phyloP scores from a whole-genome alignment of 495 filamentous ascomycete genomes.

The Antarctomyces pellizariae region DNA sequence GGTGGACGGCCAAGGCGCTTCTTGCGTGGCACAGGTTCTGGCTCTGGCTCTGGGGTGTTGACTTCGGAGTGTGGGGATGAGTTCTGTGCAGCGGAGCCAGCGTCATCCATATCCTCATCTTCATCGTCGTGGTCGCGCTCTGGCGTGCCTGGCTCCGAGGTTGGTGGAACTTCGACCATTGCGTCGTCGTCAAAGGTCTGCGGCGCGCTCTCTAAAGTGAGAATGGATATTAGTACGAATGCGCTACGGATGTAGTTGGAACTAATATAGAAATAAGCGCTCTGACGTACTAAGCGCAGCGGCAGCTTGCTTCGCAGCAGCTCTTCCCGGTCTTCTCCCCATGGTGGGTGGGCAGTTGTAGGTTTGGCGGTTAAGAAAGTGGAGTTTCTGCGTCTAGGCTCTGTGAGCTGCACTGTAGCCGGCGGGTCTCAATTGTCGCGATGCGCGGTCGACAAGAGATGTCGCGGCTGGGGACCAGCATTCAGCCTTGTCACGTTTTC shows the following conservation, averaged over 20 bases:
- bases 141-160: constrained; percentile 7
- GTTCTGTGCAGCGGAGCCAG: constrained; percentile 16
- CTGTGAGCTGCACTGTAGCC: too few relatives aligned
- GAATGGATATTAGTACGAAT: constrained; percentile 6
- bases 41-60: constrained; percentile 17
- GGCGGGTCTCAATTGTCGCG: too few relatives aligned
- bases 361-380: background rate
- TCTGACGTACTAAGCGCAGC: constrained; percentile 19
- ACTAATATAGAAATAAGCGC: too few relatives aligned
- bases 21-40: constrained; percentile 37
- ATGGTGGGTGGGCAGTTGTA: constrained; percentile 1
- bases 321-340: constrained; percentile 18
- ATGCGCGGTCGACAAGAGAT: too few relatives aligned
- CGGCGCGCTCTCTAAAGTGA: constrained; percentile 26
- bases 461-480: too few relatives aligned
- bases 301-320: constrained; percentile 21
- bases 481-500: too few relatives aligned
- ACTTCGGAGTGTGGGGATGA: constrained; percentile 19
- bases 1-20: constrained; percentile 69
- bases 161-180: constrained; percentile 18
- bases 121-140: constrained; percentile 20
- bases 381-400: constrained; percentile 1
- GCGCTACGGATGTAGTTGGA: constrained; percentile 3
- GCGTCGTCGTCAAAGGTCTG: constrained; percentile 23
- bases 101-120: constrained; percentile 12